phyloP scores from a whole-genome alignment of 2,329 filamentous ascomycete species.

The Fusarium euwallaceae region DNA sequence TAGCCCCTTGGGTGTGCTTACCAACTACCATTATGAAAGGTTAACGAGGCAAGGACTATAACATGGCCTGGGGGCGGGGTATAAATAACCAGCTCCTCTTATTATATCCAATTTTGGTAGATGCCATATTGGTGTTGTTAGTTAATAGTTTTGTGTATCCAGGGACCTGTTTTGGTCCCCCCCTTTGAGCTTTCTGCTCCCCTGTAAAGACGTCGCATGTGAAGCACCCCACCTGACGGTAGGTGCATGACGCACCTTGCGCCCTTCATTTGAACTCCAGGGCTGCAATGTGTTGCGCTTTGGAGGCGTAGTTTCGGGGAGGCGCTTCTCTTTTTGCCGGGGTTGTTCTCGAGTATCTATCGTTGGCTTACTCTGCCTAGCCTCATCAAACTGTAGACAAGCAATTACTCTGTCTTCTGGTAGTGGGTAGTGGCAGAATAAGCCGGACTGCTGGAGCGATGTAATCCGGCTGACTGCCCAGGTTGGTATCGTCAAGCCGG shows the following conservation, averaged over 20 bases:
- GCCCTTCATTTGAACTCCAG: not conserved
- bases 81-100: not conserved
- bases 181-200: not conserved
- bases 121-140: not conserved
- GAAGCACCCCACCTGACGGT: not conserved
- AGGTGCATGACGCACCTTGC: not conserved
- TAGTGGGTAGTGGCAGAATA: not conserved
- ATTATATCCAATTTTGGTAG: not conserved
- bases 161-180: constrained; percentile 6
- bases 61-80: not conserved
- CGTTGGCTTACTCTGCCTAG: not conserved
- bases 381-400: not conserved
- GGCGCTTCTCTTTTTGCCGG: too few relatives aligned
- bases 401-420: not conserved
- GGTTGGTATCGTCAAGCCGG: not conserved
- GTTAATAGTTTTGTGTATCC: constrained; percentile 2
- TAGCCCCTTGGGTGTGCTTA: constrained; percentile 3
- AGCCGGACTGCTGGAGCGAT: not conserved
- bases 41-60: not conserved
- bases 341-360: not conserved
- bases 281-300: not conserved
- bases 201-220: not conserved
- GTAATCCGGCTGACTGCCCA: not conserved
- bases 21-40: not conserved
- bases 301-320: not conserved